phyloP scores from a whole-genome alignment of 495 filamentous ascomycete genomes.

The Trypethelium eluteriae region DNA sequence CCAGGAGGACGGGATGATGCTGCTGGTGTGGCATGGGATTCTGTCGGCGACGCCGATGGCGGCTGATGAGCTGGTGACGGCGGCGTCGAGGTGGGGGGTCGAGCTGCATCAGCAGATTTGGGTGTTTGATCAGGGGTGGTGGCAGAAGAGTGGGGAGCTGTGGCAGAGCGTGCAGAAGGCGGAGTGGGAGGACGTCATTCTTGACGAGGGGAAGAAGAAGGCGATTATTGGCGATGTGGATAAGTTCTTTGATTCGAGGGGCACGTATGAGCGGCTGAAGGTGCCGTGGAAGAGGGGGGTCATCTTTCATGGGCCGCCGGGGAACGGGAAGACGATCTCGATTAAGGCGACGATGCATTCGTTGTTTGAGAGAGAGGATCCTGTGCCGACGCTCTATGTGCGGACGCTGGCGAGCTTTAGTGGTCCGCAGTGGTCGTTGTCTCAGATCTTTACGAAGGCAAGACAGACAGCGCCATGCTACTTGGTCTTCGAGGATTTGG shows the following conservation, averaged over 20 bases:
- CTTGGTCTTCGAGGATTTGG: constrained; percentile 40
- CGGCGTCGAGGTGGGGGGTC: constrained; percentile 41
- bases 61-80: constrained; percentile 47
- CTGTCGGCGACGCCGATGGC: constrained; percentile 37
- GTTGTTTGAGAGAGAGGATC: constrained; percentile 30
- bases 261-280: constrained; percentile 48
- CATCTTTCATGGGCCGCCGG: constrained; percentile 53
- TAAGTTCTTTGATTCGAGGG: constrained; percentile 50
- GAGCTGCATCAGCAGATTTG: constrained; percentile 56
- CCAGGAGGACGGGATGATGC: constrained; percentile 37
- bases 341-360: constrained; percentile 39
- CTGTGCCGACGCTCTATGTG: constrained; percentile 38
- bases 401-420: constrained; percentile 26
- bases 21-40: constrained; percentile 42
- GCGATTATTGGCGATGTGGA: constrained; percentile 51
- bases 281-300: constrained; percentile 58
- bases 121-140: constrained; percentile 54
- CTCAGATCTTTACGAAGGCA: constrained; percentile 35
- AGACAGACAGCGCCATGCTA: constrained; percentile 36
- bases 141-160: constrained; percentile 53
- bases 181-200: constrained; percentile 57
- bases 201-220: constrained; percentile 55
- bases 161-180: constrained; percentile 49
- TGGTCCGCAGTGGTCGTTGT: constrained; percentile 33
- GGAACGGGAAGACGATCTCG: constrained; percentile 35